A percentile compares a stretch with the other conserved stretches of the same genome.
Evolutionary conservation across 345 rosid species (phyloP).

Genomic region (Hibiscus tridactylites): DNA sequence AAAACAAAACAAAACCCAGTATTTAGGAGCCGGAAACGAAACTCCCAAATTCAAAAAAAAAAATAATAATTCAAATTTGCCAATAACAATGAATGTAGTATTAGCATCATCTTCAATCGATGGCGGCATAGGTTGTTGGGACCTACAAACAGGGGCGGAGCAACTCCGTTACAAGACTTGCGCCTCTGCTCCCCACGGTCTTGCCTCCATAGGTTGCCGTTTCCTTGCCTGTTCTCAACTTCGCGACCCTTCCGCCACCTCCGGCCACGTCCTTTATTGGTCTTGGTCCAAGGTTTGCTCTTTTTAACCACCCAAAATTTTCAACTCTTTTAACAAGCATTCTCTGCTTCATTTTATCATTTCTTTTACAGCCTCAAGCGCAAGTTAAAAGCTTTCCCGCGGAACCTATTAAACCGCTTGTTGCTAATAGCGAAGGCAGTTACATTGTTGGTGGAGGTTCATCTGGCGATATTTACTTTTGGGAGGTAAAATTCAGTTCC

Average conservation of each 20-base stretch:
- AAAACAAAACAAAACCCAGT: background rate
- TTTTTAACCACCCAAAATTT: background rate
- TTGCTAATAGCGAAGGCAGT: conserved; percentile 61
- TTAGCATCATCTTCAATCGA: conserved; percentile 67
- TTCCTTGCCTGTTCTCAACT: conserved; percentile 75
- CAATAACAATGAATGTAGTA: conserved; percentile 28
- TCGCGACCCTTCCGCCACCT: conserved; percentile 42
- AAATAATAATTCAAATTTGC: no score
- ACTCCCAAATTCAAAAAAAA: background rate
- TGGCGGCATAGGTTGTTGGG: conserved; percentile 75
- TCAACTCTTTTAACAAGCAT: background rate
- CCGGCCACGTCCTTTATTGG: conserved; percentile 74
- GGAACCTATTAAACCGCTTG: conserved; percentile 61
- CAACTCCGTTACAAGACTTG: conserved; percentile 61
- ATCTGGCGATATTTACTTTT: conserved; percentile 55
- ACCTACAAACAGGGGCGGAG: conserved; percentile 54
- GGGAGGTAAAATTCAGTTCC: conserved; percentile 52
- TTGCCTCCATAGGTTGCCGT: conserved; percentile 48
- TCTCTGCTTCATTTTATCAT: background rate
- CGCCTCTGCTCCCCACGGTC: conserved; percentile 64
- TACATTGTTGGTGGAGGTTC: conserved; percentile 74
- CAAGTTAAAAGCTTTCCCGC: conserved; percentile 71
- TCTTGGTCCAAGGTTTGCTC: conserved; percentile 55
- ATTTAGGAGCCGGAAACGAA: background rate
- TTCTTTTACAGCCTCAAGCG: conserved; percentile 57